Evolutionary conservation across 164 flowering plant species (phyloP).

Genomic region (Aristolochia fimbriata): DNA sequence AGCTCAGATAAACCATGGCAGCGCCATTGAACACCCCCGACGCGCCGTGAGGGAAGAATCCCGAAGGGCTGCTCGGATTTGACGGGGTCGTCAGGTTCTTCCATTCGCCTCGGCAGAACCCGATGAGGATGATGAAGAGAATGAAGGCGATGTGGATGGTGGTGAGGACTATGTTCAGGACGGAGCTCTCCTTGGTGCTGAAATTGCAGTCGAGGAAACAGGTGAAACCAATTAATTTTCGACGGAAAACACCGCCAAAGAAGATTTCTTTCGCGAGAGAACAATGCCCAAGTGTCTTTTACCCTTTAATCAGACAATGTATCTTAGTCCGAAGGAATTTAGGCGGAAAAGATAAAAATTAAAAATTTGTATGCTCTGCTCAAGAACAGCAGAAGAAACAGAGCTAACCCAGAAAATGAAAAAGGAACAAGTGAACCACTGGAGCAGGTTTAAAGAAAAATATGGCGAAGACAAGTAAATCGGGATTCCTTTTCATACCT

Average conservation of each 20-base stretch:
- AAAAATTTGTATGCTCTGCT: not conserved
- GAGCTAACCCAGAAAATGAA: not conserved
- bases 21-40: conserved; percentile 78
- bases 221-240: not conserved
- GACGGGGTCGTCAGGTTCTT: conserved; percentile 50
- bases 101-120: conserved; percentile 61
- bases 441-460: too few relatives aligned
- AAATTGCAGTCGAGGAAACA: conserved; percentile 2
- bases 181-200: conserved; percentile 87
- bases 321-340: not conserved
- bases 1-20: conserved; percentile 78
- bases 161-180: conserved; percentile 68
- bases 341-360: not conserved
- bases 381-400: not conserved
- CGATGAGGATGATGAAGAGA: conserved; percentile 55
- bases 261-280: not conserved
- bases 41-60: conserved; percentile 65
- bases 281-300: not conserved
- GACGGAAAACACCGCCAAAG: not conserved
- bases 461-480: too few relatives aligned
- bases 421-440: too few relatives aligned
- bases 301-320: not conserved
- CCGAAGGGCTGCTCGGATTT: conserved; percentile 34
- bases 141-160: conserved; percentile 60
- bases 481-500: conserved; percentile 22